These are phyloP conservation scores for Suillus discolor DNA, from an alignment of 768 basidiomycete genomes.

Conservation along the genomic window DNA sequence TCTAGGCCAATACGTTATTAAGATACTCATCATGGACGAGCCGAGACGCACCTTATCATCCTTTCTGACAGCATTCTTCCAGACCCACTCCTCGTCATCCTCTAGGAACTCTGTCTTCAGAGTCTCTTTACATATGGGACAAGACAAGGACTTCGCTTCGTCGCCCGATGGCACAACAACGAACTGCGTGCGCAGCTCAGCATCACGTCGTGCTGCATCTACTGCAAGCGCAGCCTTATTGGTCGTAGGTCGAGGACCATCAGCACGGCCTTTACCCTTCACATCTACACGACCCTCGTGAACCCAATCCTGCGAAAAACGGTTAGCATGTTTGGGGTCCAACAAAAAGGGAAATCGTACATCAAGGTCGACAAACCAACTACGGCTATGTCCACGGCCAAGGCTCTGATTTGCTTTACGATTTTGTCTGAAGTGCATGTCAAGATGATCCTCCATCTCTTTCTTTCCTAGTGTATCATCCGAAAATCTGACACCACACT, in stretches of 20 bases:
- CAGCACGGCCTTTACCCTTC: conserved; percentile 71
- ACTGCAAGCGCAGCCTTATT: conserved; percentile 62
- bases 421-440: conserved; percentile 96
- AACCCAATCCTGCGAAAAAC: conserved; percentile 77
- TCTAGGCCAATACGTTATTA: conserved; percentile 44
- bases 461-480: conserved; percentile 73
- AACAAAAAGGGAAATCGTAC: conserved; percentile 46
- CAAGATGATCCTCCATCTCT: conserved; percentile 84
- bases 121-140: conserved; percentile 95
- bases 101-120: conserved; percentile 91
- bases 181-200: conserved; percentile 72
- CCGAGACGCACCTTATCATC: conserved; percentile 73
- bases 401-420: conserved; percentile 75
- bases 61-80: conserved; percentile 86
- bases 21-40: neutral
- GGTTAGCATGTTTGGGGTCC: conserved; percentile 16
- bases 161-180: conserved; percentile 90
- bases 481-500: conserved; percentile 88
- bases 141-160: conserved; percentile 81
- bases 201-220: conserved; percentile 72
- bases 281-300: conserved; percentile 59
- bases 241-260: conserved; percentile 51
- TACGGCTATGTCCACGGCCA: conserved; percentile 85
- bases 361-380: conserved; percentile 86
- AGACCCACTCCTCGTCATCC: conserved; percentile 98